Evolutionary conservation across 495 filamentous ascomycete genomes (phyloP), one percentile per base, ranked within the genome.

Genomic region (Penicillium parvum): DNA sequence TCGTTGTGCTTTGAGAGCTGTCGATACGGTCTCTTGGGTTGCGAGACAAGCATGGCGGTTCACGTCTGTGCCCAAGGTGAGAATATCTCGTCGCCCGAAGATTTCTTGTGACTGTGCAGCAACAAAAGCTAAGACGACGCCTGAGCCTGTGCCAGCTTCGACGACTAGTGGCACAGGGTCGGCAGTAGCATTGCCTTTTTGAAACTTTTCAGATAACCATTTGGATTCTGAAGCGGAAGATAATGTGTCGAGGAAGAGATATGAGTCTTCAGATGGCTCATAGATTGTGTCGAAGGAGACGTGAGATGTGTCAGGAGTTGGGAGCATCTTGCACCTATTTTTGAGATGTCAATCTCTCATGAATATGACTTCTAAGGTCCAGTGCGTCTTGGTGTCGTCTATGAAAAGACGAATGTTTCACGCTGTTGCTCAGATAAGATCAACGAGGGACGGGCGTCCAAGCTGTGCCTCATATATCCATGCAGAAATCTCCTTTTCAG

Each of bases 251-350:
- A 98, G 77, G 23, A 98, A 74, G n/a, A 98, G 79, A 60, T 84
- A 97, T 12, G 88, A 94, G 65, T 98, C 92, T 66, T 96, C 92
- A 8, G 90, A 83, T 29, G 92, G 92, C 58, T 95, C 87, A 66
- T 98, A 98, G 53, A 96, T 79, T 19, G 79, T 80, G 58, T 85
- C 72, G 63, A 88, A 89, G 42, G 85, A 77, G 42, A 96, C 84
- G 68, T 98, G 92, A 15, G 83, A 82, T 12, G 92, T 98, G 37
- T 85, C 85, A 1, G 92, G 92, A 8, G 91, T 98, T 7, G 90
- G 90, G 11, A 97, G 81, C 88, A 95, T 94, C 14, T 29, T 58
- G 36, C 14, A 5, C 25, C 19, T n/a, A 28, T 9, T 17, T 12
- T 49, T 33, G 7, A 20, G 17, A 36, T 15, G n/a, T 15, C n/a